A percentile compares a stretch with the other conserved stretches of the same genome.
These are phyloP conservation scores for Effrenium voratum DNA, from an alignment of 73 alveolate species.

Conservation along the genomic window DNA sequence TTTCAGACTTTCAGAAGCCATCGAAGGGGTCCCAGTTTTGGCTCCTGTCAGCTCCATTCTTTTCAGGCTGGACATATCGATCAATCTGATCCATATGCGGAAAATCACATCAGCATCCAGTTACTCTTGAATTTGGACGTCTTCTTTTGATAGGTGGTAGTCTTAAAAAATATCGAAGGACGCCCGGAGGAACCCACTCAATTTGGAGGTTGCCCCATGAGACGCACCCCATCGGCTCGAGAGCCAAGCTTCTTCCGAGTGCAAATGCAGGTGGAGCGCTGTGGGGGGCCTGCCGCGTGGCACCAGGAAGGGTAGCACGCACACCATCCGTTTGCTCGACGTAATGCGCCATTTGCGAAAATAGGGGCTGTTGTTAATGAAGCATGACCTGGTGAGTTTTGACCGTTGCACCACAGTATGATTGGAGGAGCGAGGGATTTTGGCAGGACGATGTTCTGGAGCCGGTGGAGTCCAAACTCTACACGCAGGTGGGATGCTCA, in stretches of 20 bases:
- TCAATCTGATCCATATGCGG: too few relatives aligned
- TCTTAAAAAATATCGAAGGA: background rate
- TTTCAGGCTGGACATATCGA: too few relatives aligned
- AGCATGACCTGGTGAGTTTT: background rate
- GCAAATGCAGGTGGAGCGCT: background rate
- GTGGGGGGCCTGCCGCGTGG: conserved; percentile 56
- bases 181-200: background rate
- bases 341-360: background rate
- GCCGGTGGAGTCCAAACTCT: conserved; percentile 63
- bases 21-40: too few relatives aligned
- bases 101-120: background rate
- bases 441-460: conserved; percentile 64
- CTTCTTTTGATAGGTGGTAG: background rate
- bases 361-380: background rate
- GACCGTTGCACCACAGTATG: background rate
- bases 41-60: too few relatives aligned
- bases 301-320: background rate
- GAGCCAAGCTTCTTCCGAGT: background rate
- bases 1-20: too few relatives aligned
- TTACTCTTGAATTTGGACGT: background rate
- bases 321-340: background rate
- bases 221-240: too few relatives aligned
- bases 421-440: too few relatives aligned
- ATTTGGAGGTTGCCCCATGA: background rate
- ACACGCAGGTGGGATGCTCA: conserved; percentile 53